These are phyloP conservation scores for Iris macrosiphon DNA, from an alignment of 106 monocot species.

Conservation along the genomic window DNA sequence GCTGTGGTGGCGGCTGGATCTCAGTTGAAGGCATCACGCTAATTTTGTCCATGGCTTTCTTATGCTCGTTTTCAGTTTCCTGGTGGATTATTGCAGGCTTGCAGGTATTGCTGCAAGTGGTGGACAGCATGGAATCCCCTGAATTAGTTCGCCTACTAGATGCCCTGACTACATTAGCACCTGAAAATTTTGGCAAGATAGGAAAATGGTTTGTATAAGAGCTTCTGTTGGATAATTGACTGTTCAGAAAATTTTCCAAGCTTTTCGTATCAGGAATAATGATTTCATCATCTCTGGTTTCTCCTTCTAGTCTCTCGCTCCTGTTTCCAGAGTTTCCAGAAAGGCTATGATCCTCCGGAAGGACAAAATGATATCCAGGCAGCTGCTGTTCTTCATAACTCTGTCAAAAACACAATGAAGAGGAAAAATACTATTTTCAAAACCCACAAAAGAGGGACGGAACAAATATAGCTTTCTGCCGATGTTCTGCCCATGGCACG, in stretches of 20 bases:
- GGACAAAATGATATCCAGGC: slow-evolving; percentile 37
- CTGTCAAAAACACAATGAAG: slow-evolving; percentile 20
- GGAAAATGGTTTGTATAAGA: slow-evolving; percentile 19
- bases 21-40: slow-evolving; percentile 4
- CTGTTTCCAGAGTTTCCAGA: slow-evolving; percentile 61
- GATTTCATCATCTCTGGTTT: slow-evolving; percentile 28
- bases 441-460: background rate
- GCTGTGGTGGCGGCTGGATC: background rate
- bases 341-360: slow-evolving; percentile 39
- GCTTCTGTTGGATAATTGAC: slow-evolving; percentile 20
- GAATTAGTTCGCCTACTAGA: slow-evolving; percentile 29
- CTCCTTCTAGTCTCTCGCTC: slow-evolving; percentile 32
- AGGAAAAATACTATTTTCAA: background rate
- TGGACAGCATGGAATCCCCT: slow-evolving; percentile 32
- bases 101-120: slow-evolving; percentile 40
- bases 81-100: slow-evolving; percentile 42
- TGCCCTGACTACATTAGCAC: slow-evolving; percentile 17
- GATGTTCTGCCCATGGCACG: too few relatives aligned
- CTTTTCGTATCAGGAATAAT: slow-evolving; percentile 17
- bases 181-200: slow-evolving; percentile 12
- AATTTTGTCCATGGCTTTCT: slow-evolving; percentile 15
- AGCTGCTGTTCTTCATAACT: slow-evolving; percentile 64
- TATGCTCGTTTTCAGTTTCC: slow-evolving; percentile 17
- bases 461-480: background rate
- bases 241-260: slow-evolving; percentile 20